A percentile compares a stretch with the other conserved stretches of the same genome.
phyloP scores from a whole-genome alignment of 257 asterid genomes.

The Nicotiana undulata region DNA sequence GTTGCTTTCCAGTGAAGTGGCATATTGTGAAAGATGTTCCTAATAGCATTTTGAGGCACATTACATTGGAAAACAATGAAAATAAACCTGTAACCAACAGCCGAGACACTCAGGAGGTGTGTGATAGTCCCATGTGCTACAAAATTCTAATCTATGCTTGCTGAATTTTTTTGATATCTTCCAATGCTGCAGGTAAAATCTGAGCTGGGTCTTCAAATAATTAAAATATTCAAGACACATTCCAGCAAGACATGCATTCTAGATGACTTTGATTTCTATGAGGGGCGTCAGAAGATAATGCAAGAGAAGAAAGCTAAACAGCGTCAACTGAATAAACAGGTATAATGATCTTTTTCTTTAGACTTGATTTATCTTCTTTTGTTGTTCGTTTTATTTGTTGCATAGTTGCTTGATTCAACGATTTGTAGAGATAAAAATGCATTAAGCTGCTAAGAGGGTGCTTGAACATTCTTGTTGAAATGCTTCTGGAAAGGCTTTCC shows the following conservation, averaged over 20 bases:
- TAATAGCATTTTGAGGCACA: conserved; percentile 26
- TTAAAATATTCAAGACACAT: conserved; percentile 29
- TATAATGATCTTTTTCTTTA: background rate
- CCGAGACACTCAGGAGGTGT: conserved; percentile 48
- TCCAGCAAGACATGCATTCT: conserved; percentile 32
- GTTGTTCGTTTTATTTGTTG: background rate
- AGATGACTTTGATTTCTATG: conserved; percentile 44
- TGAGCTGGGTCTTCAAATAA: conserved; percentile 29
- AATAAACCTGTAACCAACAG: conserved; percentile 49
- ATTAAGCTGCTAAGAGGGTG: background rate
- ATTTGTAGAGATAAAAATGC: background rate
- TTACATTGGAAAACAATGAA: conserved; percentile 37
- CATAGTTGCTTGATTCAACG: background rate
- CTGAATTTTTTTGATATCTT: background rate
- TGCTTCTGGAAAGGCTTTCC: background rate
- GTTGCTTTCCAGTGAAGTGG: conserved; percentile 42
- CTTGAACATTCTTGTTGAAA: background rate
- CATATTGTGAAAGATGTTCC: conserved; percentile 38
- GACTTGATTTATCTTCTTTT: too few species aligned
- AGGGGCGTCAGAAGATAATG: conserved; percentile 37
- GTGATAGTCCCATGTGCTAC: background rate
- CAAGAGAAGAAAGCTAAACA: conserved; percentile 39
- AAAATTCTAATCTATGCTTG: background rate
- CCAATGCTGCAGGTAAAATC: conserved; percentile 20
- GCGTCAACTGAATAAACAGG: conserved; percentile 26